Percentiles rank a stretch among this genome's conserved stretches.
phyloP scores from a whole-genome alignment of 306 rosid species.

The Casuarina glauca region DNA sequence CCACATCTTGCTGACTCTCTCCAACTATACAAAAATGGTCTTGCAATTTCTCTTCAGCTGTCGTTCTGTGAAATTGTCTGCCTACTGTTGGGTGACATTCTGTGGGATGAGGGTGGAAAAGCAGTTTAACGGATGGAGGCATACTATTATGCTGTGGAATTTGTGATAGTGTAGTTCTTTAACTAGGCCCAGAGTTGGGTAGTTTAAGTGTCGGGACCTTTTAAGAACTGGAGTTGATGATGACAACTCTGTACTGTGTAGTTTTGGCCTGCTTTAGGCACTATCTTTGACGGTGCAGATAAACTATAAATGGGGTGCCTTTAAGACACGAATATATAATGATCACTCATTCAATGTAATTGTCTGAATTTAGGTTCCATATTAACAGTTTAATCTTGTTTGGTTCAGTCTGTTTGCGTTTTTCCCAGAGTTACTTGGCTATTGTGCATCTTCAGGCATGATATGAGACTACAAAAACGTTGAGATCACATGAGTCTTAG shows the following conservation, averaged over 20 bases:
- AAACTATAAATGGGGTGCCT: neutral
- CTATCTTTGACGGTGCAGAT: neutral
- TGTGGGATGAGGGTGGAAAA: neutral
- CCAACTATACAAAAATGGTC: neutral
- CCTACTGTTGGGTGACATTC: neutral
- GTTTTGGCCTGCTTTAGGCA: neutral
- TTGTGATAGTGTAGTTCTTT: neutral
- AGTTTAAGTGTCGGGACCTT: neutral
- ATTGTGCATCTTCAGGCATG: neutral
- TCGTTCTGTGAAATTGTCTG: neutral
- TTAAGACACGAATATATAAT: neutral
- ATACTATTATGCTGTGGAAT: neutral
- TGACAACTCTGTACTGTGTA: neutral
- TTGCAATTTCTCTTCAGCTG: neutral
- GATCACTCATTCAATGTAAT: neutral
- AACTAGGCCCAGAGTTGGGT: neutral
- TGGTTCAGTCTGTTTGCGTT: neutral
- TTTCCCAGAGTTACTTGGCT: neutral
- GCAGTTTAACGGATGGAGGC: neutral
- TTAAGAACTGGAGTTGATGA: neutral
- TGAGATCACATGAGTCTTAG: slow-evolving; percentile 3
- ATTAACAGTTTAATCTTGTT: neutral
- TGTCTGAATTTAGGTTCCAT: neutral
- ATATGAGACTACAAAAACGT: neutral
- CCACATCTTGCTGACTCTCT: neutral